A percentile compares a stretch with the other conserved stretches of the same genome.
phyloP scores from a whole-genome alignment of 2,329 filamentous ascomycete genomes.

The Botrytis squamosa region DNA sequence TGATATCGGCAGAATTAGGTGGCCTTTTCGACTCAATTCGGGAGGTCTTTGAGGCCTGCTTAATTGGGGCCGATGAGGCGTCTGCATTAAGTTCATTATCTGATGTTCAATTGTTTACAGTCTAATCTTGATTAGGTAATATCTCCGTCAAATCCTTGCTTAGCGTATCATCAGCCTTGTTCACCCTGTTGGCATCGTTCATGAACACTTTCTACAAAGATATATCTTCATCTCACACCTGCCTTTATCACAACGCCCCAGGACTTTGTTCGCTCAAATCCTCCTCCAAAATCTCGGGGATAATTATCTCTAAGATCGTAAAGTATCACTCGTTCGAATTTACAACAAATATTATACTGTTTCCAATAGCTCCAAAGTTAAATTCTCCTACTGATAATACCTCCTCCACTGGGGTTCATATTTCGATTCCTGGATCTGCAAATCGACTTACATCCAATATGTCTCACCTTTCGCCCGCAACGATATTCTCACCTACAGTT shows the following conservation, averaged over 20 bases:
- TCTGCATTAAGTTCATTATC: not conserved
- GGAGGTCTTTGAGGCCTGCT: constrained; percentile 2
- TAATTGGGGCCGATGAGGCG: constrained; percentile 2
- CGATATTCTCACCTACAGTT: constrained; percentile 66
- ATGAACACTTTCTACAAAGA: not conserved
- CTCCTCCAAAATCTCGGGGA: not conserved
- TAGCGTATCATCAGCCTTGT: not conserved
- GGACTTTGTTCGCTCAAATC: no score
- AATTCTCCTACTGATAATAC: not conserved
- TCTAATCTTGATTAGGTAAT: not conserved
- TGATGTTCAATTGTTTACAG: not conserved
- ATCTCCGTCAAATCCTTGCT: not conserved
- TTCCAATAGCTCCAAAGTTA: not conserved
- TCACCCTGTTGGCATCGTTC: not conserved
- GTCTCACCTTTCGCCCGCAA: constrained; percentile 44
- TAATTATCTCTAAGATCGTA: not conserved
- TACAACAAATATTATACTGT: not conserved
- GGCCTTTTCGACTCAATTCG: constrained; percentile 19
- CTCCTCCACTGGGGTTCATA: not conserved
- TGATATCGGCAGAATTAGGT: constrained; percentile 18
- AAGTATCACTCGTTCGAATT: not conserved
- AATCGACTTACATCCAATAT: constrained; percentile 27
- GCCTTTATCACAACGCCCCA: no score
- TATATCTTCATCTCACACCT: constrained; percentile 6
- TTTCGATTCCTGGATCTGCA: not conserved